Evolutionary conservation across 208 protist species (phyloP).

Genomic region (Leishmania amazonensis): DNA sequence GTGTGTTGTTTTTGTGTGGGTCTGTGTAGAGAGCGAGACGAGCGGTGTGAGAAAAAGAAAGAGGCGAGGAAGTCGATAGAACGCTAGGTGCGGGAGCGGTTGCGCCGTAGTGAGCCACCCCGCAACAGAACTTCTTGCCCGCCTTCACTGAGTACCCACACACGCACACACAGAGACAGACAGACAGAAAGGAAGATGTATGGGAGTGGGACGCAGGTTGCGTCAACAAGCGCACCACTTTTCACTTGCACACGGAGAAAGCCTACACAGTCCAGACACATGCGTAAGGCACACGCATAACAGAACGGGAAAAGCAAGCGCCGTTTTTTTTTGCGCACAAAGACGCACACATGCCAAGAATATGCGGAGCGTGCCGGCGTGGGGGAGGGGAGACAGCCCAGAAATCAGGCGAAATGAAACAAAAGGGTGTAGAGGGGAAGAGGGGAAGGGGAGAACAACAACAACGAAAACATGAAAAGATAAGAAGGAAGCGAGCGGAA

Average conservation of each 20-base stretch:
- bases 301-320: neutral
- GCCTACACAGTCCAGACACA: neutral
- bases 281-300: neutral
- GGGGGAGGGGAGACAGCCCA: neutral
- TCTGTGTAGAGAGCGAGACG: neutral
- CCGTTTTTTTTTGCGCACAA: neutral
- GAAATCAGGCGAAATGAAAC: neutral
- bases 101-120: neutral
- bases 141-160: neutral
- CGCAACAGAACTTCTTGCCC: neutral
- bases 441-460: neutral
- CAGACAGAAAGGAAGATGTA: neutral
- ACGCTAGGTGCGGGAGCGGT: too few species aligned
- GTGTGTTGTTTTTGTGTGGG: too few species aligned
- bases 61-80: neutral
- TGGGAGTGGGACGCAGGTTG: neutral
- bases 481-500: neutral
- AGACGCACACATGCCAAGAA: neutral
- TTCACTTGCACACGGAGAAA: neutral
- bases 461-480: constrained; percentile 14
- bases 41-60: neutral
- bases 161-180: neutral
- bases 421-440: neutral
- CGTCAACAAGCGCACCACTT: neutral
- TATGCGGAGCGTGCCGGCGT: neutral